Evolutionary conservation across 495 filamentous ascomycete species (phyloP).

Genomic region (Oleoguttula mirabilis): DNA sequence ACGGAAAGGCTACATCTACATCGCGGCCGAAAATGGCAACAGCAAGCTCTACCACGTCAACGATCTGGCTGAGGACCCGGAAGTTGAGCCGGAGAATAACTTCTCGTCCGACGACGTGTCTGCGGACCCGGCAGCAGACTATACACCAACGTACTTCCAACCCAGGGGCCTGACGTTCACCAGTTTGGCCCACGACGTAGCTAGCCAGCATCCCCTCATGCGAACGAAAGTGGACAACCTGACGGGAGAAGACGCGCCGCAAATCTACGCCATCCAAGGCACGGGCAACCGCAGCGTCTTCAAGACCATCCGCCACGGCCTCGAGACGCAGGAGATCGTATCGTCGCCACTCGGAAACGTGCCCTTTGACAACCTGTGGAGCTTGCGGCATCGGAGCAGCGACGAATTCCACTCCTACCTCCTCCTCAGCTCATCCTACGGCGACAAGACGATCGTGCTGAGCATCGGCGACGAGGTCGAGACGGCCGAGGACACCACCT

Average conservation of each 20-base stretch:
- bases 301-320: slow-evolving; percentile 78
- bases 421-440: slow-evolving; percentile 47
- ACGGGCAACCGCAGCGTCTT: slow-evolving; percentile 81
- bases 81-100: slow-evolving; percentile 40
- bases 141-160: slow-evolving; percentile 70
- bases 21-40: slow-evolving; percentile 83
- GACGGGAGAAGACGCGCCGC: slow-evolving; percentile 82
- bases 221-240: slow-evolving; percentile 85
- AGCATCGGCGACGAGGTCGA: slow-evolving; percentile 95
- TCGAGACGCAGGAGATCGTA: slow-evolving; percentile 88
- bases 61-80: slow-evolving; percentile 91
- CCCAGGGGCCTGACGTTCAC: slow-evolving; percentile 70
- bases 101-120: slow-evolving; percentile 26
- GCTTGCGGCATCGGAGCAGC: slow-evolving; percentile 67
- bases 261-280: slow-evolving; percentile 88
- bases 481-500: slow-evolving; percentile 85
- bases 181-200: slow-evolving; percentile 70
- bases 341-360: slow-evolving; percentile 78
- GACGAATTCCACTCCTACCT: slow-evolving; percentile 79
- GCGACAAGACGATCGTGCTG: slow-evolving; percentile 67
- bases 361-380: slow-evolving; percentile 77
- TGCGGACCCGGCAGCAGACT: slow-evolving; percentile 46
- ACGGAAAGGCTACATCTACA: slow-evolving; percentile 91
- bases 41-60: slow-evolving; percentile 96
- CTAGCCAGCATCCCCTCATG: slow-evolving; percentile 80